These are phyloP conservation scores for Alternaria triticimaculans DNA, from an alignment of 2,329 filamentous ascomycete genomes.

Conservation along the genomic window DNA sequence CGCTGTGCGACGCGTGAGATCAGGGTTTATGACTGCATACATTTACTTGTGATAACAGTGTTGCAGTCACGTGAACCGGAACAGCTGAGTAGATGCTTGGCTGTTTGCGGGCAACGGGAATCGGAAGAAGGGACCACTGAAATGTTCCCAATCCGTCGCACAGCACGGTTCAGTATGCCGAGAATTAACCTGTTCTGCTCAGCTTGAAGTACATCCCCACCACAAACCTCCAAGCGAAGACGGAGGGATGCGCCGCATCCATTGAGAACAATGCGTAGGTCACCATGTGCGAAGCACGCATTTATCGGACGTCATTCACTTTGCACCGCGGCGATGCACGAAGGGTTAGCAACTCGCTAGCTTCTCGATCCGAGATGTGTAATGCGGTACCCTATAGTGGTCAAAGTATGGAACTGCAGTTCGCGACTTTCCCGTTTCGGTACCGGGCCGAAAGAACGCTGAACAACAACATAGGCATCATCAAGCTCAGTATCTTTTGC, in stretches of 20 bases:
- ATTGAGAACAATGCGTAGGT: not conserved
- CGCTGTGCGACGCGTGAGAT: slow-evolving; percentile 5
- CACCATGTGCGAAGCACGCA: not conserved
- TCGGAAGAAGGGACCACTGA: not conserved
- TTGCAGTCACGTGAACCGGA: not conserved
- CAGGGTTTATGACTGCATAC: slow-evolving; percentile 4
- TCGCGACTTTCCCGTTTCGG: not conserved
- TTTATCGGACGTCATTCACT: not conserved
- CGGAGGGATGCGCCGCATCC: not conserved
- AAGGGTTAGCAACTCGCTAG: not conserved
- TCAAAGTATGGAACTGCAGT: not conserved
- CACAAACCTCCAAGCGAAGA: not conserved
- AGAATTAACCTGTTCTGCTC: not conserved
- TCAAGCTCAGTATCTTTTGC: slow-evolving; percentile 2
- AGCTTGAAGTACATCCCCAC: not conserved
- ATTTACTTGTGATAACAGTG: slow-evolving; percentile 1
- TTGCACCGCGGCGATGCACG: not conserved
- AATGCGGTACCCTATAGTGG: not conserved
- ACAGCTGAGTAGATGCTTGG: not conserved
- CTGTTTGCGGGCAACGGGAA: not conserved
- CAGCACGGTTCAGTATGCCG: not conserved
- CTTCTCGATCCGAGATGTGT: not conserved
- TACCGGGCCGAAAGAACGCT: not conserved
- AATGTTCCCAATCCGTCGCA: not conserved
- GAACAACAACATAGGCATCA: not conserved